phyloP scores from a whole-genome alignment of 768 basidiomycete species.

The Trametes maxima region DNA sequence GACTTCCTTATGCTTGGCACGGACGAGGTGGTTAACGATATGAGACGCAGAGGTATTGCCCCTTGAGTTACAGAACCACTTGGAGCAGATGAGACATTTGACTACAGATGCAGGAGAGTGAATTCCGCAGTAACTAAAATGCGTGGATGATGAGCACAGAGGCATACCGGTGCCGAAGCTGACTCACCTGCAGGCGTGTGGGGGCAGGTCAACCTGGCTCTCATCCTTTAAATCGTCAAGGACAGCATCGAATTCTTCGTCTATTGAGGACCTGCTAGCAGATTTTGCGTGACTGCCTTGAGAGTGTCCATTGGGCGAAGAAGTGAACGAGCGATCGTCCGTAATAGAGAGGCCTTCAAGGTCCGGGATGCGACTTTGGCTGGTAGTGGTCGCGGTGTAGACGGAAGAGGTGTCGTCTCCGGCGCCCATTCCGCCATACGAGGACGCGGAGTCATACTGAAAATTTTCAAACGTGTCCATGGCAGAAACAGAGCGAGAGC shows the following conservation, averaged over 20 bases:
- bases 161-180: slow-evolving; percentile 11
- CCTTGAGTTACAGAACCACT: slow-evolving; percentile 99
- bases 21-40: slow-evolving; percentile 98
- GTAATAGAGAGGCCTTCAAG: slow-evolving; percentile 66
- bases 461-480: slow-evolving; percentile 89
- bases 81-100: slow-evolving; percentile 87
- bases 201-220: slow-evolving; percentile 73
- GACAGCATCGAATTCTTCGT: slow-evolving; percentile 89
- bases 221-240: slow-evolving; percentile 90
- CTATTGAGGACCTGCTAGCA: slow-evolving; percentile 31
- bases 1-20: slow-evolving; percentile 99
- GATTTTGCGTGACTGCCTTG: slow-evolving; percentile 35
- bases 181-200: slow-evolving; percentile 93
- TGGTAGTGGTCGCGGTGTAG: slow-evolving; percentile 71
- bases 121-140: slow-evolving; percentile 90
- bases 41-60: slow-evolving; percentile 98
- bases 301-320: slow-evolving; percentile 41
- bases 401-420: slow-evolving; percentile 83
- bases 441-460: slow-evolving; percentile 81
- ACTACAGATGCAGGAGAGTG: slow-evolving; percentile 97
- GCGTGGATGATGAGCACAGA: neutral
- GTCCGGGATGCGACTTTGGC: slow-evolving; percentile 52
- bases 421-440: slow-evolving; percentile 71
- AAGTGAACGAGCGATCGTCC: slow-evolving; percentile 56
- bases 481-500: slow-evolving; percentile 14